phyloP scores from a whole-genome alignment of 75 land plant genomes.

The Pinus taeda region DNA sequence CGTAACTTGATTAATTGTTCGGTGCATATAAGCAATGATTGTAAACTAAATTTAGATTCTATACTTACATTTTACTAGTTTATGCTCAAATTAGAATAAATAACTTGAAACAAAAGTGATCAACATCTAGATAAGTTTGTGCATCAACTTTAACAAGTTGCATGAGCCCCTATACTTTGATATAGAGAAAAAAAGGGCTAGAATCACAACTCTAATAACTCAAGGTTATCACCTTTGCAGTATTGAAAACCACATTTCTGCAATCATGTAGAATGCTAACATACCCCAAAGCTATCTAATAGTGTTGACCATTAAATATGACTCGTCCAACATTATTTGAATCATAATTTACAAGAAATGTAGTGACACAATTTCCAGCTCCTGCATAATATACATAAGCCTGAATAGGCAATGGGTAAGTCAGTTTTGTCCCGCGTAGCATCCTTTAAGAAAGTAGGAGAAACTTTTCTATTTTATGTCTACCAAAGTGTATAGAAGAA shows the following conservation, averaged over 20 bases:
- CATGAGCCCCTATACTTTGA: not conserved
- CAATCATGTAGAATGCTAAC: constrained; percentile 86
- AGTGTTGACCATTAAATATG: constrained; percentile 28
- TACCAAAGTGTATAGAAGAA: not conserved
- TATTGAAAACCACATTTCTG: constrained; percentile 58
- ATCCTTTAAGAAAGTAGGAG: not conserved
- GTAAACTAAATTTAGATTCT: too few relatives aligned
- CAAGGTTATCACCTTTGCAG: constrained; percentile 48
- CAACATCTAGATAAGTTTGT: not conserved
- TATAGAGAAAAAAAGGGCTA: not conserved
- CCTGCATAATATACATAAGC: constrained; percentile 52
- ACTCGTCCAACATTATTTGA: constrained; percentile 28
- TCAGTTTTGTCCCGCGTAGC: not conserved
- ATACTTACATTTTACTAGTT: not conserved
- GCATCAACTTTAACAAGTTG: not conserved
- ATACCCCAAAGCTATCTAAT: constrained; percentile 72
- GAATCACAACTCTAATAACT: not conserved
- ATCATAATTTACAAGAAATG: constrained; percentile 74
- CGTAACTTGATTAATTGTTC: not conserved
- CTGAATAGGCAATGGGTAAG: constrained; percentile 16
- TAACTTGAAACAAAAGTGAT: not conserved
- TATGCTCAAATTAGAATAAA: not conserved
- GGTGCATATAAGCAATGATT: not conserved
- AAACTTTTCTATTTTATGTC: not conserved
- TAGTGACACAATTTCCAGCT: constrained; percentile 50